Percentiles rank a stretch among this genome's conserved stretches.
Conservation (phyloP, 1,284 basidiomycete genomes). For the Moesziomyces parantarcticus region DNA sequence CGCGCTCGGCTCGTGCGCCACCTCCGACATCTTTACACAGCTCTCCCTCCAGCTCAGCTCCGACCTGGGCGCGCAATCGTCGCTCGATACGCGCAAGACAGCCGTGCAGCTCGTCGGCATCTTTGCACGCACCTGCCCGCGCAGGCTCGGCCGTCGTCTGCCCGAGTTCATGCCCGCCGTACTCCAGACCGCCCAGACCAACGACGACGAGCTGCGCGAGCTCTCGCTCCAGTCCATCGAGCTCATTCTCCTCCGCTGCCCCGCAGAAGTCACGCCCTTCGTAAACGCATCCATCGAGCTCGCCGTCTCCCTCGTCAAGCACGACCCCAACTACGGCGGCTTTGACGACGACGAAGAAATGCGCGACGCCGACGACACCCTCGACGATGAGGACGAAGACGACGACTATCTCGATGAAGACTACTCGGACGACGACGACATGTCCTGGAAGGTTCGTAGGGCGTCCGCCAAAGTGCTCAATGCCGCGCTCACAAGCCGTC, state of each 20-base stretch:
- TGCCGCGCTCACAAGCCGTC: constrained; percentile 85
- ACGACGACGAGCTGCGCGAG: constrained; percentile 75
- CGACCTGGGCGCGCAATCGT: constrained; percentile 52
- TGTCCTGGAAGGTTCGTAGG: constrained; percentile 97
- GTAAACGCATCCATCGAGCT: constrained; percentile 77
- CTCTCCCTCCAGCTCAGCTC: constrained; percentile 47
- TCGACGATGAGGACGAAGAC: constrained; percentile 68
- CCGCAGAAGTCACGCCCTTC: constrained; percentile 81
- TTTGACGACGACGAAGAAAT: constrained; percentile 80
- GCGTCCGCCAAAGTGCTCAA: constrained; percentile 89
- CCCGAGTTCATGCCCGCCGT: constrained; percentile 73
- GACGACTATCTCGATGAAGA: constrained; percentile 73
- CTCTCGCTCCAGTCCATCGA: constrained; percentile 77
- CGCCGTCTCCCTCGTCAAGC: constrained; percentile 83
- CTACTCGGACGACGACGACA: constrained; percentile 97
- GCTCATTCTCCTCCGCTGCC: constrained; percentile 77
- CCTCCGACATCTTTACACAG: constrained; percentile 57
- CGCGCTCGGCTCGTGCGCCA: constrained; percentile 72
- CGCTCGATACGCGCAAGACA: constrained; percentile 75
- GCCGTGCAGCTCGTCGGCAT: constrained; percentile 83
- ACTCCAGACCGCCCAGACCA: constrained; percentile 78
- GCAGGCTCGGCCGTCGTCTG: constrained; percentile 52
- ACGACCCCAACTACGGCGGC: constrained; percentile 95
- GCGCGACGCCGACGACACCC: constrained; percentile 54
- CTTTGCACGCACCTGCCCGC: constrained; percentile 64